Conservation (phyloP, 495 filamentous ascomycete species). For the Penicillium coprophilum region DNA sequence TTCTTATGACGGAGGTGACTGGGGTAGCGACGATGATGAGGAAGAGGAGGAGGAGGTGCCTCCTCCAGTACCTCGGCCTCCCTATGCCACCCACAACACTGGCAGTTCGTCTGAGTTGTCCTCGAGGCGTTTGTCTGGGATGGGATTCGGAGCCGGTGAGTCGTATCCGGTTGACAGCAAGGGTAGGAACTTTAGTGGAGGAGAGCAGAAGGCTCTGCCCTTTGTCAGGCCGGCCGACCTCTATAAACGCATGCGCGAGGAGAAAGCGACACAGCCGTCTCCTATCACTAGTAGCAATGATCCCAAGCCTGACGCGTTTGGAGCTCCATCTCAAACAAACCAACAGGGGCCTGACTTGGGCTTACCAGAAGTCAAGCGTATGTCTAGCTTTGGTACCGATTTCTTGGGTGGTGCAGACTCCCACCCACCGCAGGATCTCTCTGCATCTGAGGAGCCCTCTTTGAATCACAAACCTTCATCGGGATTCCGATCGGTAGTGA, state of each 20-base stretch:
- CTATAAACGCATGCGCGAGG: constrained; percentile 71
- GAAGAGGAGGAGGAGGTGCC: constrained; percentile 54
- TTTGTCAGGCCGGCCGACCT: constrained; percentile 78
- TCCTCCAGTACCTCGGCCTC: constrained; percentile 46
- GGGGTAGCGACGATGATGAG: constrained; percentile 83
- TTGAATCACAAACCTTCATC: constrained; percentile 57
- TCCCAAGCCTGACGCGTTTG: not conserved
- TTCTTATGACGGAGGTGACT: constrained; percentile 91
- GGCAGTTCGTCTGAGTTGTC: constrained; percentile 29
- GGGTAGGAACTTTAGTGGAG: constrained; percentile 28
- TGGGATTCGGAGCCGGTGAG: constrained; percentile 20
- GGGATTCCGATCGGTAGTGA: constrained; percentile 66
- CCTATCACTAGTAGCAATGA: constrained; percentile 1
- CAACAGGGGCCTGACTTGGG: constrained; percentile 22
- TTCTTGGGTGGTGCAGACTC: constrained; percentile 27
- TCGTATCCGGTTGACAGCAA: constrained; percentile 19
- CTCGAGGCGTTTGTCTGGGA: constrained; percentile 21
- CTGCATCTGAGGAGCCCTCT: constrained; percentile 24
- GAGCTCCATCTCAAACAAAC: constrained; percentile 4
- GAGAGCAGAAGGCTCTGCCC: constrained; percentile 51
- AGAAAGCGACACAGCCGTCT: constrained; percentile 57
- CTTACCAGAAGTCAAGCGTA: constrained; percentile 62
- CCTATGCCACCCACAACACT: constrained; percentile 37
- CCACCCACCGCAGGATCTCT: constrained; percentile 17
- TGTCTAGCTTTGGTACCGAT: constrained; percentile 62